Conservation (phyloP, 306 rosid genomes). For the Canavalia gladiata region DNA sequence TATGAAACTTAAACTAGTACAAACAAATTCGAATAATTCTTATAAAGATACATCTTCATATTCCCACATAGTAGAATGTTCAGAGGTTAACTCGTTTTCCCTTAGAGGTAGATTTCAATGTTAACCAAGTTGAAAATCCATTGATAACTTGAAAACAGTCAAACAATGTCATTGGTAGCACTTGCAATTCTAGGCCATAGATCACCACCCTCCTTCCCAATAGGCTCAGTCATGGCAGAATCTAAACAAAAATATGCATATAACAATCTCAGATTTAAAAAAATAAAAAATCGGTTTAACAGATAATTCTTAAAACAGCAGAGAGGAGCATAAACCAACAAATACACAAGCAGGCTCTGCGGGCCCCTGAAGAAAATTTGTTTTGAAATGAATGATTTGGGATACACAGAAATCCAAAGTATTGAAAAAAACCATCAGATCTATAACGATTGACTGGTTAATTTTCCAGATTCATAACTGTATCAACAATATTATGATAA, state of each 20-base stretch:
- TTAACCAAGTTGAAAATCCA: background rate
- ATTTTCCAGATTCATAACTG: constrained; percentile 58
- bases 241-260: constrained; percentile 45
- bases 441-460: constrained; percentile 54
- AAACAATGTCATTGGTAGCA: constrained; percentile 68
- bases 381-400: too few relatives aligned
- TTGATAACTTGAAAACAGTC: background rate
- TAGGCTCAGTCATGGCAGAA: constrained; percentile 70
- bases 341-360: background rate
- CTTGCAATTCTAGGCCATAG: constrained; percentile 71
- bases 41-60: too few relatives aligned
- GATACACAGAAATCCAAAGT: background rate
- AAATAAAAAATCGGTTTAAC: background rate
- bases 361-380: constrained; percentile 57
- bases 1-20: background rate
- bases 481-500: constrained; percentile 45
- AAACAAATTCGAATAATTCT: too few relatives aligned
- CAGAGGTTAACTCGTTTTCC: too few relatives aligned
- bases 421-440: constrained; percentile 43
- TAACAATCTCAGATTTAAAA: background rate
- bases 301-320: too few relatives aligned
- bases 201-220: constrained; percentile 74
- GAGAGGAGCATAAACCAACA: background rate
- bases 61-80: too few relatives aligned
- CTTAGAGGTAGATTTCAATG: too few relatives aligned